Evolutionary conservation across 371 early-diverging fungal species (phyloP), one percentile per base, ranked within the genome.

Genomic region (Rhizopus stolonifer): DNA sequence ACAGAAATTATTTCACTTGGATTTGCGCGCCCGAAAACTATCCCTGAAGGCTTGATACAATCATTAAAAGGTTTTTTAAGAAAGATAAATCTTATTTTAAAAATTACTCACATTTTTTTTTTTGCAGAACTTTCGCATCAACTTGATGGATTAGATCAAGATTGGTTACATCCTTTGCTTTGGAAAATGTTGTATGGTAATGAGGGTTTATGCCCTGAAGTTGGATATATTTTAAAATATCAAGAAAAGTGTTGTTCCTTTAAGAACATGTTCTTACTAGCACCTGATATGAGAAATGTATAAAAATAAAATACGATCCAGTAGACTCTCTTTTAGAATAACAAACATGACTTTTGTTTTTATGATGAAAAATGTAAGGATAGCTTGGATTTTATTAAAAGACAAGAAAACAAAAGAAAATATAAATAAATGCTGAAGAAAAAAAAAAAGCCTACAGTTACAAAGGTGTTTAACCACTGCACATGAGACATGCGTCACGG

Each of bases 401-500:
- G 15, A 36, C 9, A 36, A 36, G 5, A 36, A 34, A 36, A 36
- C 4, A 15, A 1, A 36, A 36, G 14, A 36, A 36, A 3, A 10
- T 29, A 29, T 29, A 29, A 29, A n/a, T 19, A 21, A 10, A 21
- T 7, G 15, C 15, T 42, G 15, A 42, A 42, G 17, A 42, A 42
- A 21, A 42, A 42, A 42, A 15, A 42, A 42, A 17, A 42, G 15
- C 10, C 21, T 42, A 42, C 13, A 42, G 8, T 19, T 19, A n/a
- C 42, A 42, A 18, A 42, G n/a, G n/a, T 42, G 21, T 42, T 75
- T 83, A 91, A 60, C 91, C 91, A 38, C 84, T 83, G 80, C 96
- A 96, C 83, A 87, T 92, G 49, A 92, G 60, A 65, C 97, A 96
- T 9, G 90, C 93, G 46, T 96, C 97, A 61, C 79, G 76, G 75